Percentiles rank a stretch among this genome's conserved stretches.
Conservation (phyloP, 2,329 filamentous ascomycete genomes). For the Fusarium zealandicum region DNA sequence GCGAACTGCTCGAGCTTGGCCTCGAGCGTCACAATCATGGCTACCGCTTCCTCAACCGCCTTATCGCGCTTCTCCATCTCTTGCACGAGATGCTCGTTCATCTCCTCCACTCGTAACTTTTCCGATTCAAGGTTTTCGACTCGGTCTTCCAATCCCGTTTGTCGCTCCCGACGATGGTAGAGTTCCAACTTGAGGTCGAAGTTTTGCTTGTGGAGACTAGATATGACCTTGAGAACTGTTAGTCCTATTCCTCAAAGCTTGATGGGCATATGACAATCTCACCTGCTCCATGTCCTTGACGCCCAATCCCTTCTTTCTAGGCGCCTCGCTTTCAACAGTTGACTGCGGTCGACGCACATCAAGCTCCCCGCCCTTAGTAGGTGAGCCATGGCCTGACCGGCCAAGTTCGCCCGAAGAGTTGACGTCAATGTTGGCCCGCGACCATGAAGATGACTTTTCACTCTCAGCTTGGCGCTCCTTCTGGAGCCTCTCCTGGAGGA, state of each 20-base stretch:
- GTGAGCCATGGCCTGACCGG: conserved; percentile 50
- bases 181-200: conserved; percentile 79
- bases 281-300: conserved; percentile 74
- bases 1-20: conserved; percentile 62
- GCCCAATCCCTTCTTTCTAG: conserved; percentile 63
- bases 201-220: conserved; percentile 76
- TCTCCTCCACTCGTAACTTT: conserved; percentile 60
- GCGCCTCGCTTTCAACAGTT: conserved; percentile 49
- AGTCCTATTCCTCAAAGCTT: neutral
- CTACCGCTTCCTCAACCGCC: conserved; percentile 73
- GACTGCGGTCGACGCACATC: conserved; percentile 54
- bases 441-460: conserved; percentile 49
- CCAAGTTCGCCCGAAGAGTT: conserved; percentile 49
- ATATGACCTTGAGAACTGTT: conserved; percentile 61
- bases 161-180: conserved; percentile 71
- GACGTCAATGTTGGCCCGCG: conserved; percentile 49
- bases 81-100: conserved; percentile 64
- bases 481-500: conserved; percentile 63
- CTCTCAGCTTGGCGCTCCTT: conserved; percentile 59
- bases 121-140: conserved; percentile 63
- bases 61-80: conserved; percentile 74
- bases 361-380: conserved; percentile 45
- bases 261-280: conserved; percentile 29
- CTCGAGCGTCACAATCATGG: conserved; percentile 72
- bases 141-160: conserved; percentile 64